A percentile compares a stretch with the other conserved stretches of the same genome.
phyloP scores from a whole-genome alignment of 2,329 filamentous ascomycete species.

The Hymenoscyphus infarciens region DNA sequence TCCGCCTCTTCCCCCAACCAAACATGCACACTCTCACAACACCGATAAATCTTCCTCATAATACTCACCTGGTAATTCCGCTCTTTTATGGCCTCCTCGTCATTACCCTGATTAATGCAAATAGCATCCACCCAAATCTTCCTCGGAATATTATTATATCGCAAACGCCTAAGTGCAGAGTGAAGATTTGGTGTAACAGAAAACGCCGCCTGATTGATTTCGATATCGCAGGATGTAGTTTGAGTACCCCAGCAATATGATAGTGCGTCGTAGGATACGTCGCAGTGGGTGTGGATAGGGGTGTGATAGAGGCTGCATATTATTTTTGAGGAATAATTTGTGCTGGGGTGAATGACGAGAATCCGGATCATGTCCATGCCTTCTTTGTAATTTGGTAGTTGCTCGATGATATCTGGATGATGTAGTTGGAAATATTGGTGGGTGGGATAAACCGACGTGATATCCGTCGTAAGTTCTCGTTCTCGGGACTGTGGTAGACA shows the following conservation, averaged over 20 bases:
- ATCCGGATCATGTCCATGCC: neutral
- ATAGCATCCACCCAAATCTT: neutral
- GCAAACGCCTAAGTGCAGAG: neutral
- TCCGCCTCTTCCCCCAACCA: neutral
- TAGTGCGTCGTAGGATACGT: neutral
- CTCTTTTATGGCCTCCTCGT: neutral
- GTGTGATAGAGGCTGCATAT: neutral
- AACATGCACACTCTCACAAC: neutral
- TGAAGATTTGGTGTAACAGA: neutral
- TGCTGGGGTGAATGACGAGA: neutral
- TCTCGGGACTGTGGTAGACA: neutral
- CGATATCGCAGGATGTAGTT: neutral
- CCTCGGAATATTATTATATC: neutral
- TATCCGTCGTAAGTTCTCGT: neutral
- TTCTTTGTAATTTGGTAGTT: neutral
- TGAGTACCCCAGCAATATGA: neutral
- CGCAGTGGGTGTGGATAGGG: neutral
- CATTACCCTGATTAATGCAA: neutral
- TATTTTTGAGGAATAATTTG: neutral
- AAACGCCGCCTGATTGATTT: neutral
- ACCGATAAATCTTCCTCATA: neutral
- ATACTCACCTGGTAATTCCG: neutral
- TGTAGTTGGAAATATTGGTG: neutral
- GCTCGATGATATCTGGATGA: neutral
- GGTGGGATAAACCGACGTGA: neutral